Evolutionary conservation across 176 grass and related monocot genomes (phyloP).

Genomic region (Oryza longistaminata): DNA sequence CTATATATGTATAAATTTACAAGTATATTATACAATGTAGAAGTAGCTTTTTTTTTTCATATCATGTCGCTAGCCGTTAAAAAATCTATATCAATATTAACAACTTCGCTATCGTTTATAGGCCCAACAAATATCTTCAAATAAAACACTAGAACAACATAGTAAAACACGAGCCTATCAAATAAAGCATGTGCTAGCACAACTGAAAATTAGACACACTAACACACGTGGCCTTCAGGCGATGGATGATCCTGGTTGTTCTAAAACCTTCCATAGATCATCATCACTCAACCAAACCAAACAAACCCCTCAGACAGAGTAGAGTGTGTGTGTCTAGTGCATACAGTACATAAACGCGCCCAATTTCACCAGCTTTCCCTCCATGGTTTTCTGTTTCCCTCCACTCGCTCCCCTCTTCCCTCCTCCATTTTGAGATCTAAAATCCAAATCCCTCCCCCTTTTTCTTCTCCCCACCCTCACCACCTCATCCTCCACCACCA

Average conservation of each 20-base stretch:
- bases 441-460: conserved; percentile 2
- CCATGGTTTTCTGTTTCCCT: conserved; percentile 51
- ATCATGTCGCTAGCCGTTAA: no score
- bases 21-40: no score
- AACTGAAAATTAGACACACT: no score
- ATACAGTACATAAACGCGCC: conserved; percentile 8
- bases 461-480: conserved; percentile 33
- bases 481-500: conserved; percentile 32
- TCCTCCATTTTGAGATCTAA: conserved; percentile 51
- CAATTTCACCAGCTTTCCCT: conserved; percentile 31
- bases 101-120: no score
- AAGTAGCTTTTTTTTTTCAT: no score
- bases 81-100: no score
- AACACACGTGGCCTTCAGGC: neutral
- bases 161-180: no score
- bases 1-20: no score
- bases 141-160: no score
- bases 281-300: neutral
- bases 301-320: neutral
- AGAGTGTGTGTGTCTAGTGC: no score
- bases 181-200: no score
- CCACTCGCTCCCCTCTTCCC: conserved; percentile 31
- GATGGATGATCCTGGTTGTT: neutral
- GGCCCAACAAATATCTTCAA: no score
- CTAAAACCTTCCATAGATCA: conserved; percentile 21